Percentiles rank a stretch among this genome's conserved stretches.
Evolutionary conservation across 495 filamentous ascomycete species (phyloP).

Genomic region (Geopyxis carbonaria): DNA sequence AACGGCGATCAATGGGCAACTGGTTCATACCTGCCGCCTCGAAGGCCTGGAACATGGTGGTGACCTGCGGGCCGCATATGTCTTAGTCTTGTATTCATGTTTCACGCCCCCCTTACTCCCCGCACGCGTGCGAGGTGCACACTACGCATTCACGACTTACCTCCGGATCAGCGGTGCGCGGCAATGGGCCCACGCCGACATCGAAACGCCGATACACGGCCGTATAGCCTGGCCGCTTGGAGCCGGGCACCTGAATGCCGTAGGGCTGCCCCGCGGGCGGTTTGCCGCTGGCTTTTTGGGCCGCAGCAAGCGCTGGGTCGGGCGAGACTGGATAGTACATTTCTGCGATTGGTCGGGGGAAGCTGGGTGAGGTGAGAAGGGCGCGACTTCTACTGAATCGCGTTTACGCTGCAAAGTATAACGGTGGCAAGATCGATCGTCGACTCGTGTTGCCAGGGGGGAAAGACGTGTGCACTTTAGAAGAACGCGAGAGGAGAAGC

Average conservation of each 20-base stretch:
- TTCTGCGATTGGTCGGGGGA: too few relatives aligned
- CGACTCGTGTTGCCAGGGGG: too few relatives aligned
- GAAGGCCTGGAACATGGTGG: conserved; percentile 20
- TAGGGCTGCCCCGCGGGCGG: conserved; percentile 20
- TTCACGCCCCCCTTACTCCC: too few relatives aligned
- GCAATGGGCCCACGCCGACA: conserved; percentile 47
- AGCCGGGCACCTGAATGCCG: conserved; percentile 50
- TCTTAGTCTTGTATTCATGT: too few relatives aligned
- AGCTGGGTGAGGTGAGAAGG: too few relatives aligned
- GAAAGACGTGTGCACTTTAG: too few relatives aligned
- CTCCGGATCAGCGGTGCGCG: conserved; percentile 57
- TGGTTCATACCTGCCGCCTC: conserved; percentile 12
- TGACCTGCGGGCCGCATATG: conserved; percentile 10
- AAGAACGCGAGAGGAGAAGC: too few relatives aligned
- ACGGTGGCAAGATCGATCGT: too few relatives aligned
- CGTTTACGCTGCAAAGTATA: too few relatives aligned
- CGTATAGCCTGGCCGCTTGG: conserved; percentile 52
- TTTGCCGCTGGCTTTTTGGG: conserved; percentile 8
- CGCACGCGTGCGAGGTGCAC: too few relatives aligned
- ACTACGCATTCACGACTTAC: conserved; percentile 28
- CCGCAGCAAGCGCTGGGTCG: conserved; percentile 21
- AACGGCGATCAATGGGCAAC: not conserved
- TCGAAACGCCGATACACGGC: conserved; percentile 72
- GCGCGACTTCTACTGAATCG: too few relatives aligned
- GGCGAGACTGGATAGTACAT: not conserved